Conservation (phyloP, 768 basidiomycete species). For the Leucogyrophana mollusca region DNA sequence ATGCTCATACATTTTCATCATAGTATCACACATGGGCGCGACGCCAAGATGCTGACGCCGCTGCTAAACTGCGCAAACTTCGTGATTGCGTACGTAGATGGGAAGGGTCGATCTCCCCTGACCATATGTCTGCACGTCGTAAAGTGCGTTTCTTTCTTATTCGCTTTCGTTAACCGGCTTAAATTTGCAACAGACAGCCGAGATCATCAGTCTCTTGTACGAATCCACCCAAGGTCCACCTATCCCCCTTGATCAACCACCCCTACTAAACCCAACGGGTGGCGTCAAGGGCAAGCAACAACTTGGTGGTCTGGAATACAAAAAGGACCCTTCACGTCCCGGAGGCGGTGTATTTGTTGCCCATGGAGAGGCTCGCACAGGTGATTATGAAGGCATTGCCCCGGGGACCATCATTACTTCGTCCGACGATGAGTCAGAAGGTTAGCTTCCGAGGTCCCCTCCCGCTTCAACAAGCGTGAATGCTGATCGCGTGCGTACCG, state of each 20-base stretch:
- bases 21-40: constrained; percentile 95
- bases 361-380: constrained; percentile 41
- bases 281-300: constrained; percentile 60
- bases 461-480: not conserved
- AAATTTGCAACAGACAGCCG: constrained; percentile 63
- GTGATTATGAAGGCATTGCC: constrained; percentile 53
- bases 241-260: constrained; percentile 51
- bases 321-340: constrained; percentile 75
- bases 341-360: constrained; percentile 89
- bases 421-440: constrained; percentile 48
- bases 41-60: constrained; percentile 73
- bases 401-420: constrained; percentile 53
- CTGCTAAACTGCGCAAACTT: constrained; percentile 71
- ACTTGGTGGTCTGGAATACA: constrained; percentile 59
- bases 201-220: constrained; percentile 88
- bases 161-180: constrained; percentile 1
- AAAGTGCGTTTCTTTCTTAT: constrained; percentile 52
- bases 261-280: constrained; percentile 78
- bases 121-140: constrained; percentile 92
- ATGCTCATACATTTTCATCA: constrained; percentile 8
- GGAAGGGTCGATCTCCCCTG: constrained; percentile 84
- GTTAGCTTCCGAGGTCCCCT: constrained; percentile 38
- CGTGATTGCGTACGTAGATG: constrained; percentile 84
- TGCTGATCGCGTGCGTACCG: too few relatives aligned
- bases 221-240: constrained; percentile 86